Evolutionary conservation across 1,284 basidiomycete species (phyloP).

Genomic region (Calocybe gambosa): DNA sequence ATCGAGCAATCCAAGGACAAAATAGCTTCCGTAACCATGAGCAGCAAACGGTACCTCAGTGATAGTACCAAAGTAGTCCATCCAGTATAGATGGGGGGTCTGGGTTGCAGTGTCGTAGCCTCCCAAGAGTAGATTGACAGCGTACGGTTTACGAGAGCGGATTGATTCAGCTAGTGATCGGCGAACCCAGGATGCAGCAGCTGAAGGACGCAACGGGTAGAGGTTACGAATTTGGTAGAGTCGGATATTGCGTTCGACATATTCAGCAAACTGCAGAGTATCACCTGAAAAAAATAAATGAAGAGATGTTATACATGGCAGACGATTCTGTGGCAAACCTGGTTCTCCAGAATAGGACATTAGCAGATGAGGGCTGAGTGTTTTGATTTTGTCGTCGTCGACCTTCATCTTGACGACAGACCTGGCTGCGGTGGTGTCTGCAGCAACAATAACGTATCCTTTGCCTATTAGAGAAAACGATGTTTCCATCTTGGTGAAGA

Average conservation of each 20-base stretch:
- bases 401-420: slow-evolving; percentile 98
- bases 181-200: slow-evolving; percentile 94
- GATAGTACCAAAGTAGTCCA: slow-evolving; percentile 92
- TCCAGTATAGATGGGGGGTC: slow-evolving; percentile 85
- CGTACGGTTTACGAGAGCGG: slow-evolving; percentile 83
- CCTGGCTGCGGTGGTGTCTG: slow-evolving; percentile 84
- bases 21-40: slow-evolving; percentile 94
- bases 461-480: slow-evolving; percentile 80
- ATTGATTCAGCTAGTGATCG: slow-evolving; percentile 85
- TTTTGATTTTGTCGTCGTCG: slow-evolving; percentile 97
- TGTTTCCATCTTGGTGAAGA: slow-evolving; percentile 52
- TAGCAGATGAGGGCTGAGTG: slow-evolving; percentile 84
- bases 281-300: slow-evolving; percentile 56
- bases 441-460: slow-evolving; percentile 86
- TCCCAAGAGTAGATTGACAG: slow-evolving; percentile 90
- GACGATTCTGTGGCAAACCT: slow-evolving; percentile 38
- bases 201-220: slow-evolving; percentile 82
- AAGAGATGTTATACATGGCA: background rate
- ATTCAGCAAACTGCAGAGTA: slow-evolving; percentile 96
- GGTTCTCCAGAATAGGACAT: slow-evolving; percentile 96
- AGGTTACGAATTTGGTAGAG: slow-evolving; percentile 95
- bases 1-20: slow-evolving; percentile 89
- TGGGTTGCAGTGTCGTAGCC: slow-evolving; percentile 77
- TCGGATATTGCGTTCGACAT: slow-evolving; percentile 90
- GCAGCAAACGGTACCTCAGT: slow-evolving; percentile 89